Evolutionary conservation across 139 green algal genomes (phyloP), one percentile per base, ranked within the genome.

Genomic region (Zygnema circumcarinatum): DNA sequence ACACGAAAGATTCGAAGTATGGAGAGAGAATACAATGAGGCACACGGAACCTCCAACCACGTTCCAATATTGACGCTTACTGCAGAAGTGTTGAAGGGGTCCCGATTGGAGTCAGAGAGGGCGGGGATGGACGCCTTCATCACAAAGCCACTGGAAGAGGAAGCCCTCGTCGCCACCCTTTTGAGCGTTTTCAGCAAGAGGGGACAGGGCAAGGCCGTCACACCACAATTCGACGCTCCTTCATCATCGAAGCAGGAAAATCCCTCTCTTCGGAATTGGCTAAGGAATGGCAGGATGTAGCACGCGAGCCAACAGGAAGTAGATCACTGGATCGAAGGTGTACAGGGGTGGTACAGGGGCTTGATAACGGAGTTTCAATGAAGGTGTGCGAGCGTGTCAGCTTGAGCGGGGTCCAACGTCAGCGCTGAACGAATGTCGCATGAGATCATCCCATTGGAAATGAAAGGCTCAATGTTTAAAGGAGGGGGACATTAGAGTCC

Each of bases 71-170:
- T 88, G 72, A 53, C 82, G 3, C 82, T 87, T 42, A 87, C 82
- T 31, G 82, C 82, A 20, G 62, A 87, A 31, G 82, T 87, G n/a
- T 11, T 87, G 1, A 87, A 83, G 36, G 82, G 82, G 31, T 76
- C 67, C 67, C 62, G 40, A 35, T 41, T 82, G 67, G 40, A 54
- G 67, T 87, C 68, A 47, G 31, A 62, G 7, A 22, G 76, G 35
- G 82, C 82, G 1, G 82, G 82, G 41, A 87, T 87, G 82, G 82
- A 87, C 67, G 82, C 40, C 20, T 87, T 72, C 38, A 38, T 88
- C 2, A 36, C 82, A 40, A 88, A 88, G 1, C 80, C 80, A 39
- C 35, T 86, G 62, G 42, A 86, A n/a, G 54, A 81, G 3, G n/a
- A 83, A 38, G 25, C 74, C 22, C 80, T 86, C 1, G 32, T 81